These are phyloP conservation scores for Phytophthora hybrid DNA, from an alignment of 352 stramenopile species.

Conservation along the genomic window DNA sequence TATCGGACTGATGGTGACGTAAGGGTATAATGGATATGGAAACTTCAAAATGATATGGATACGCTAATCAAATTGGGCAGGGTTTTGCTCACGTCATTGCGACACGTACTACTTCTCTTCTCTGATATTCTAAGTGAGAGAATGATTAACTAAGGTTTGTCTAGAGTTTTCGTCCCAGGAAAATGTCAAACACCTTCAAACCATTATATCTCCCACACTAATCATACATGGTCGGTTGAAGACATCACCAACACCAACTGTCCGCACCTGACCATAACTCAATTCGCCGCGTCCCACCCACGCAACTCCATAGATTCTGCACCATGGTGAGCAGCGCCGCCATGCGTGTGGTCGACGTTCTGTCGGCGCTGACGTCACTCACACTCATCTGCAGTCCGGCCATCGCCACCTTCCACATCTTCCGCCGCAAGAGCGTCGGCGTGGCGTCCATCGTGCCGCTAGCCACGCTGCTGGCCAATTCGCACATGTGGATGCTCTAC, in stretches of 20 bases:
- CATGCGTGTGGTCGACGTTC: slow-evolving; percentile 28
- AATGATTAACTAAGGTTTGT: background rate
- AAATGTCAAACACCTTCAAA: background rate
- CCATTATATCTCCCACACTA: background rate
- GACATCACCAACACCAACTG: background rate
- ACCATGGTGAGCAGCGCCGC: slow-evolving; percentile 24
- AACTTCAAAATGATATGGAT: background rate
- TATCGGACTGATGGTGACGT: too few species aligned
- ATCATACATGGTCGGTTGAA: background rate
- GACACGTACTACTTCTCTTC: background rate
- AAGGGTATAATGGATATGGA: too few species aligned
- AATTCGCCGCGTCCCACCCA: background rate
- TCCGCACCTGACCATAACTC: background rate
- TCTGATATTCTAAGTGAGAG: background rate
- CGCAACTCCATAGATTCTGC: background rate
- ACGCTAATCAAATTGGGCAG: background rate
- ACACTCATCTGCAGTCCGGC: slow-evolving; percentile 51
- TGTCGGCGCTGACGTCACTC: slow-evolving; percentile 40
- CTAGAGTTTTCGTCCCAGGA: background rate
- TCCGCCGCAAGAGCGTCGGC: slow-evolving; percentile 38
- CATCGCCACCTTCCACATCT: slow-evolving; percentile 42
- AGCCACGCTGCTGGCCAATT: slow-evolving; percentile 36
- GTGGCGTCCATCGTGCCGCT: slow-evolving; percentile 48
- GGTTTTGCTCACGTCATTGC: background rate
- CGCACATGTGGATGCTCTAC: slow-evolving; percentile 55